Percentiles rank a stretch among this genome's conserved stretches.
These are phyloP conservation scores for Pyrenophora teres DNA, from an alignment of 2,329 filamentous ascomycete species.

Conservation along the genomic window DNA sequence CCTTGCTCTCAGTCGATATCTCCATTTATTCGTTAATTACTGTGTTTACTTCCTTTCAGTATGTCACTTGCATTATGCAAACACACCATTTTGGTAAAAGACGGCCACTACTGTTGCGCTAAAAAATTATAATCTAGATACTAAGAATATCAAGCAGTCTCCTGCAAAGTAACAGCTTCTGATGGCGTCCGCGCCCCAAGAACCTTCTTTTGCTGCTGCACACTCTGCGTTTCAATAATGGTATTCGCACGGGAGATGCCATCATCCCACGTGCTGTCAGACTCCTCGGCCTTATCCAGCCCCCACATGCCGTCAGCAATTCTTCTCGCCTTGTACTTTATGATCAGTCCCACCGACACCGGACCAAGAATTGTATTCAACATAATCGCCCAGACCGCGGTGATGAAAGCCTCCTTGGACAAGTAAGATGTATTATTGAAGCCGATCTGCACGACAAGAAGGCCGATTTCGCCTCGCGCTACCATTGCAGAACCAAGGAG, in stretches of 20 bases:
- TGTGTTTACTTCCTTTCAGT: no score
- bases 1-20: background rate
- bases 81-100: no score
- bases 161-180: background rate
- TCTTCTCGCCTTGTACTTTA: conserved; percentile 25
- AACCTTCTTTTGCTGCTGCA: background rate
- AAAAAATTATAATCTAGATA: no score
- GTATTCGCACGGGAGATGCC: background rate
- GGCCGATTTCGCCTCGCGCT: background rate
- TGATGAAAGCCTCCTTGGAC: conserved; percentile 27
- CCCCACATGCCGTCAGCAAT: conserved; percentile 1
- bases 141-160: background rate
- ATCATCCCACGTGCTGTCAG: background rate
- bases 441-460: background rate
- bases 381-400: conserved; percentile 30
- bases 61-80: no score
- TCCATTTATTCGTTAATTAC: no score
- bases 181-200: background rate
- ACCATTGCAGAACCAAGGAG: background rate
- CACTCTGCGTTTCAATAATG: background rate
- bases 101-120: no score
- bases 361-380: conserved; percentile 31
- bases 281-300: background rate
- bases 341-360: conserved; percentile 24
- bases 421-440: conserved; percentile 18